Base-by-base conservation (phyloP, 1,284 basidiomycete genomes). In the Taiwanofungus camphoratus region DNA sequence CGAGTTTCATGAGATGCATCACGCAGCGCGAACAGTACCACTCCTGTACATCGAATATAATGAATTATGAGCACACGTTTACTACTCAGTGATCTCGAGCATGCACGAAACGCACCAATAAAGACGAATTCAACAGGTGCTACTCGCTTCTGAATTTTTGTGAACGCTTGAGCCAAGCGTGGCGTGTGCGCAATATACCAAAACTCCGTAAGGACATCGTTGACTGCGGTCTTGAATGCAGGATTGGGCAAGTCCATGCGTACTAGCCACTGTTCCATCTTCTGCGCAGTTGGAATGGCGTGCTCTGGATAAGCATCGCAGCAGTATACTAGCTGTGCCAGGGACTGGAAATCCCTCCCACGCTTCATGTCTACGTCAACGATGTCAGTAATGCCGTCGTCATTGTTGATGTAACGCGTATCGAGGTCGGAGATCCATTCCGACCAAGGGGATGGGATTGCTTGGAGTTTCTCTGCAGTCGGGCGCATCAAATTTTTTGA, bases 81-180 rank as follows among this genome's bases (percentile, higher is more conserved):
- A 4, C 19, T 27, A n/a, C 26, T 8, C 32, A 20, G 6, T 9
- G 3, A 21, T 11, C 8, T 7, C 31, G 22, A n/a, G 21, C 21
- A 22, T 9, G 36, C 18, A 36, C 4, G 22, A 20, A 16, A 52
- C 67, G 36, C 52, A 82, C 83, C 83, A 27, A 83, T 77, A 61
- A 82, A 87, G 20, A 84, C 74, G 56, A 87, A 87, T 58, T 87
- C 84, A 8, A 79, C 75, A 1, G 85, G 85, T 0, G 85, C 77
- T 22, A 87, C 68, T n/a, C 78, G 71, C 43, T 73, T 69, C 39
- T 66, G 61, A 16, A 83, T 71, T 18, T 68, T 63, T 19, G 52
- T 64, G 52, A 86, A 81, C 1, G 63, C 73, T 16, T 52, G 41
- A 30, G 70, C 71, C 21, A 72, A 59, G 4, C 48, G 44, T 0